These are phyloP conservation scores for Quercus glauca DNA, from an alignment of 306 rosid genomes.

Conservation along the genomic window DNA sequence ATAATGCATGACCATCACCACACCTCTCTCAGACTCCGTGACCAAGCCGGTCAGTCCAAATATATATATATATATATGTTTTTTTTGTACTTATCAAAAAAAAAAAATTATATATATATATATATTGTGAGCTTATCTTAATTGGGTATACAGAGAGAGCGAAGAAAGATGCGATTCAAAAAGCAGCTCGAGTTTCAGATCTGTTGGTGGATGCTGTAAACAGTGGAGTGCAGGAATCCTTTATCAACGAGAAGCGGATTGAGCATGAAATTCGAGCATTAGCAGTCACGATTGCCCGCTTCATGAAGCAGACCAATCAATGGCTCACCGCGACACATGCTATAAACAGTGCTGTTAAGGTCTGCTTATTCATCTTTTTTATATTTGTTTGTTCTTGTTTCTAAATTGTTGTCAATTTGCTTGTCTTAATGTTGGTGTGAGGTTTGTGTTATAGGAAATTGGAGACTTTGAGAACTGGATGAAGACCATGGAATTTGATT, in stretches of 20 bases:
- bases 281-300: conserved; percentile 55
- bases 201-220: conserved; percentile 83
- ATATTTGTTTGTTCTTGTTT: neutral
- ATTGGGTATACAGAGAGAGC: conserved; percentile 47
- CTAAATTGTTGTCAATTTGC: too few relatives aligned
- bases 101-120: too few relatives aligned
- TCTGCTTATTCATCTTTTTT: neutral
- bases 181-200: conserved; percentile 57
- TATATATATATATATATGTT: too few relatives aligned
- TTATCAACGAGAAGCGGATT: conserved; percentile 69
- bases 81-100: too few relatives aligned
- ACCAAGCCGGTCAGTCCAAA: too few relatives aligned
- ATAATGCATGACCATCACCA: conserved; percentile 47
- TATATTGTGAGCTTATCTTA: neutral
- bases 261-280: conserved; percentile 77
- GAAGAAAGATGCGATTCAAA: conserved; percentile 65
- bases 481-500: too few relatives aligned
- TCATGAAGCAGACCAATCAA: conserved; percentile 81
- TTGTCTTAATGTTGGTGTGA: too few relatives aligned
- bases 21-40: conserved; percentile 34
- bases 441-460: too few relatives aligned
- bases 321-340: conserved; percentile 79
- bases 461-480: too few relatives aligned
- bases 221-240: conserved; percentile 70
- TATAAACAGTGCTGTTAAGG: conserved; percentile 83